phyloP scores from a whole-genome alignment of 2,329 filamentous ascomycete species.

The Pseudocercospora fuligena region DNA sequence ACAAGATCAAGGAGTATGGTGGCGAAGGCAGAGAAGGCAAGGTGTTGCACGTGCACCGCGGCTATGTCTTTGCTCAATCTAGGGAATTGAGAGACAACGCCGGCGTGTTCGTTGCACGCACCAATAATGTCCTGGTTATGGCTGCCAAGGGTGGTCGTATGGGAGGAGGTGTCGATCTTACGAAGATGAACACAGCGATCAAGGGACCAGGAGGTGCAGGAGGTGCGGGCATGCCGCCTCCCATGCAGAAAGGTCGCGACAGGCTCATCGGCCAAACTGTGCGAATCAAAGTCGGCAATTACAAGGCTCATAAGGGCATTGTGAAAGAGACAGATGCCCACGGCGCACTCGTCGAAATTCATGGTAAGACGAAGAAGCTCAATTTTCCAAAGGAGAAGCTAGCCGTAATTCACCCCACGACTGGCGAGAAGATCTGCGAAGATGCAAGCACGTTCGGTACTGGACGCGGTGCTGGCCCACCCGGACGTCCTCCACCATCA shows the following conservation, averaged over 20 bases:
- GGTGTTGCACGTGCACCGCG: constrained; percentile 91
- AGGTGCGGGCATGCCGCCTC: constrained; percentile 68
- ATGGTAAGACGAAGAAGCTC: constrained; percentile 91
- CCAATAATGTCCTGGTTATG: constrained; percentile 83
- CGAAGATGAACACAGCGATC: constrained; percentile 89
- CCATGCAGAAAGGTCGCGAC: constrained; percentile 76
- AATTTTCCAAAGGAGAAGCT: constrained; percentile 81
- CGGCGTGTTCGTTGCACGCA: constrained; percentile 85
- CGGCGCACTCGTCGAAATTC: constrained; percentile 86
- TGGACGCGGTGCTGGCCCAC: constrained; percentile 26
- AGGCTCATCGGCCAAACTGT: constrained; percentile 89
- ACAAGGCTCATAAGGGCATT: constrained; percentile 92
- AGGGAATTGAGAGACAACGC: constrained; percentile 83
- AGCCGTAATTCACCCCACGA: constrained; percentile 80
- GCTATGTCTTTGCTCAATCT: constrained; percentile 89
- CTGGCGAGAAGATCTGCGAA: constrained; percentile 77
- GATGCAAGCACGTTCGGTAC: constrained; percentile 39
- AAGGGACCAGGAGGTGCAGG: constrained; percentile 60
- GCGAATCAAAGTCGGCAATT: constrained; percentile 81
- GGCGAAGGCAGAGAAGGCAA: constrained; percentile 85
- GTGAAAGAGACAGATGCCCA: constrained; percentile 92
- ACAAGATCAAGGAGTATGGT: constrained; percentile 87
- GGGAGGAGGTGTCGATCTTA: constrained; percentile 71
- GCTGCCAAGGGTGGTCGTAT: constrained; percentile 91
- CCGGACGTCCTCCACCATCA: constrained; percentile 25